Percentiles rank a stretch among this genome's conserved stretches.
Evolutionary conservation across 164 flowering plant genomes (phyloP).

Genomic region (Piper longum): DNA sequence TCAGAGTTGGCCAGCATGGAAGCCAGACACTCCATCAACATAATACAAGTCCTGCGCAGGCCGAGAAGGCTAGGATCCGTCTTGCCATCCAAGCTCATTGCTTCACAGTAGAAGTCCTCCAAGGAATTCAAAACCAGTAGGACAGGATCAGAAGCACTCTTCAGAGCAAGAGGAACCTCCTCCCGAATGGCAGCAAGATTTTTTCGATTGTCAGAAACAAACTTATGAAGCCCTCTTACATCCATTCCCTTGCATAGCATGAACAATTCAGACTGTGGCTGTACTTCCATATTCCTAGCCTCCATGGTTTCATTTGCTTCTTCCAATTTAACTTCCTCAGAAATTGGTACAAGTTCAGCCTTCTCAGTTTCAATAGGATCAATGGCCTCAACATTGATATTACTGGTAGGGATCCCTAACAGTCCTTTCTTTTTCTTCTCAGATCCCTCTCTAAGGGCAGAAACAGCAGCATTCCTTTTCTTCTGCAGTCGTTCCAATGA

Average conservation of each 20-base stretch:
- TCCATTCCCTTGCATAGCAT: conserved; percentile 77
- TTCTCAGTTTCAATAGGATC: conserved; percentile 31
- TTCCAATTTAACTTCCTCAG: conserved; percentile 15
- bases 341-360: conserved; percentile 20
- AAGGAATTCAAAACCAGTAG: conserved; percentile 58
- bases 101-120: conserved; percentile 59
- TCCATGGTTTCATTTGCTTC: conserved; percentile 17
- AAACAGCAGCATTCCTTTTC: conserved; percentile 80
- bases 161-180: conserved; percentile 74
- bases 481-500: conserved; percentile 64
- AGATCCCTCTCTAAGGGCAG: conserved; percentile 40
- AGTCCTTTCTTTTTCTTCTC: conserved; percentile 36
- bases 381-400: conserved; percentile 12
- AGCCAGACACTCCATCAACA: conserved; percentile 88
- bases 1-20: conserved; percentile 24
- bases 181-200: conserved; percentile 65
- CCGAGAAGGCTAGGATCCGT: conserved; percentile 69
- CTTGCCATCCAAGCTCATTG: conserved; percentile 48
- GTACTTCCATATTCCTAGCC: conserved; percentile 26
- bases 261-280: conserved; percentile 49
- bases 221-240: conserved; percentile 70
- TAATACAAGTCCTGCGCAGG: conserved; percentile 76
- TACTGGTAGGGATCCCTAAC: conserved; percentile 17
- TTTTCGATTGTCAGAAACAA: conserved; percentile 89
- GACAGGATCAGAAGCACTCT: conserved; percentile 60